Base-by-base conservation (phyloP, 1,284 basidiomycete species). In the Rhodotorula sp. region DNA sequence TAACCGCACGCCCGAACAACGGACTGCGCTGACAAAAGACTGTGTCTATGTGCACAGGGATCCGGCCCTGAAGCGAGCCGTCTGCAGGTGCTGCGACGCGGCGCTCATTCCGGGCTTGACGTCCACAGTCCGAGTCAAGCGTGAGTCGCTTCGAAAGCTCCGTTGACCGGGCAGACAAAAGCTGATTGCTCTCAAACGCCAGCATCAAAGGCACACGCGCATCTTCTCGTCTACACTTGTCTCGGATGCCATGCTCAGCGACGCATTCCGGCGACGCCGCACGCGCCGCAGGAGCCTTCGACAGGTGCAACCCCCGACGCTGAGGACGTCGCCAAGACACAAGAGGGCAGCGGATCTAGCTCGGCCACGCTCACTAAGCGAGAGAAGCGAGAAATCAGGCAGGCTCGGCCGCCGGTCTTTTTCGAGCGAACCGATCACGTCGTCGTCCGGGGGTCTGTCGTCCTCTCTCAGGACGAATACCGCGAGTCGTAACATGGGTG, bases 41-140 rank as follows among this genome's bases (percentile, higher is more conserved):
- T 15, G 8, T 1, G 38, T 28, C n/a, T n/a, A 3, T 4, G 2
- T 19, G 7, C 4, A 50, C 19, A 92, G 91, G 77, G 91, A 92
- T 79, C 91, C 91, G 0, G 83, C 84, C 4, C 84, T 92, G 28
- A 93, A 93, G 79, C 87, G 91, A 21, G 87, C 87, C 0, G 77
- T 92, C 18, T 93, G 91, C 81, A 86, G 85, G 78, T 82, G 83
- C 3, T 93, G 91, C 77, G 84, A 85, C 66, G 80, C 83, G 0
- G 83, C 89, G 2, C 83, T 92, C 8, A 78, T 91, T 2, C 88
- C 90, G 1, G 91, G 91, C 15, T 74, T 85, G 4, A 88, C 89
- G 1, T 85, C 86, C 0, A 83, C 82, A 10, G 85, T 90, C 18
- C 86, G 90, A 12, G 80, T 90, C 8, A 86, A 86, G 81, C 80